phyloP scores from a whole-genome alignment of 768 basidiomycete species.

The Termitomyces sp. region DNA sequence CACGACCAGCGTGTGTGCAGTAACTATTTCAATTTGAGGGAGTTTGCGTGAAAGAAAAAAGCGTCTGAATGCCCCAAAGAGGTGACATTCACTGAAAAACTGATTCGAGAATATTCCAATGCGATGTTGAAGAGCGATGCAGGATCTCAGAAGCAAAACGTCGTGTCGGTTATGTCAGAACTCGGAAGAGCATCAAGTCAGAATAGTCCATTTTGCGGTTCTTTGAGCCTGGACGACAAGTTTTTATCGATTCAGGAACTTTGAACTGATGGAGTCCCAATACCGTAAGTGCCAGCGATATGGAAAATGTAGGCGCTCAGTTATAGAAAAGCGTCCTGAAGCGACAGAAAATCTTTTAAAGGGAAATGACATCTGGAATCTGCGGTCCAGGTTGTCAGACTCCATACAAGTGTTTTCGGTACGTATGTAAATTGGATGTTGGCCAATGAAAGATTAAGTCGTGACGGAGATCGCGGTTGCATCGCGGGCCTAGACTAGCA shows the following conservation, averaged over 20 bases:
- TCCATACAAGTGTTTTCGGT: not conserved
- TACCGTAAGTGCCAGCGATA: not conserved
- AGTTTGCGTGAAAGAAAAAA: not conserved
- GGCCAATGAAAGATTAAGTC: not conserved
- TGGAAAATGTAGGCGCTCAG: not conserved
- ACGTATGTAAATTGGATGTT: not conserved
- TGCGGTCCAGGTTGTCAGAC: not conserved
- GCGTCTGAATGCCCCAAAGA: no score
- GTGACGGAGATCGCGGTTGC: not conserved
- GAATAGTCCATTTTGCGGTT: not conserved
- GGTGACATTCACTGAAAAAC: no score
- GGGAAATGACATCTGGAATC: not conserved
- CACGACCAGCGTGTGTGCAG: not conserved
- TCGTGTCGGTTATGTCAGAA: not conserved
- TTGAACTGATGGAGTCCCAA: no score
- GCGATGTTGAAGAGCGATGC: not conserved
- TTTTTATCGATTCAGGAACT: not conserved
- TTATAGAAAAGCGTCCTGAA: not conserved
- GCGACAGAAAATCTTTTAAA: not conserved
- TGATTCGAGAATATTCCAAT: not conserved
- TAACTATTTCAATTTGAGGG: slow-evolving; percentile 2
- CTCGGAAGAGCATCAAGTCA: not conserved
- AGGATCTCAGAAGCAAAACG: not conserved
- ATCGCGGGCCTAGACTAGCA: no score
- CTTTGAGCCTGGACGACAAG: not conserved